Percentiles rank a stretch among this genome's conserved stretches.
These are phyloP conservation scores for Litsea cubeba DNA, from an alignment of 164 flowering plant genomes.

Conservation along the genomic window DNA sequence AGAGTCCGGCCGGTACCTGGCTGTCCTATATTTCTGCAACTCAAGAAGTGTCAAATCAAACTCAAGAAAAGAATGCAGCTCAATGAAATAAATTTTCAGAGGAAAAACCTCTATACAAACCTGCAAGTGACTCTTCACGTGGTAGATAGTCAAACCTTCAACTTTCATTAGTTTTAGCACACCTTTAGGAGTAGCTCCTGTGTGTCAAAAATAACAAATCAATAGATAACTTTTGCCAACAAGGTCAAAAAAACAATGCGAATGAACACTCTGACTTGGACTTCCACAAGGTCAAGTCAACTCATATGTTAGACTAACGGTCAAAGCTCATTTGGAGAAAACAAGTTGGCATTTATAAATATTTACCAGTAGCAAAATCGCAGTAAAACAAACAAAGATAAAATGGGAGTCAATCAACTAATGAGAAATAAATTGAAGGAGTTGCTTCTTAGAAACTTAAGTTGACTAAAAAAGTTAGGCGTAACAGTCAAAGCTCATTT, in stretches of 20 bases:
- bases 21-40: conserved; percentile 93
- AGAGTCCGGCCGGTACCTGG: conserved; percentile 84
- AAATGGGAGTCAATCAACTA: no score
- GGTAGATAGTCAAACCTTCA: conserved; percentile 89
- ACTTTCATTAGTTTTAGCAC: conserved; percentile 89
- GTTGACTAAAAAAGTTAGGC: neutral
- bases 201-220: conserved; percentile 1
- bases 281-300: neutral
- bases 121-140: conserved; percentile 96
- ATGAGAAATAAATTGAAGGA: neutral
- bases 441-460: neutral
- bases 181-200: conserved; percentile 98
- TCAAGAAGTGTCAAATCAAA: conserved; percentile 15
- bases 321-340: no score
- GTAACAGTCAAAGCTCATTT: neutral
- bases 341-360: no score
- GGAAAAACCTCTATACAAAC: conserved; percentile 24
- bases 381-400: no score
- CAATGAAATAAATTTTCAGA: neutral
- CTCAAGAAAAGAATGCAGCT: neutral
- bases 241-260: neutral
- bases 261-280: neutral
- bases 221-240: neutral
- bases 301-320: no score
- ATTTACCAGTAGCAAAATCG: neutral